phyloP scores from a whole-genome alignment of 2,329 filamentous ascomycete species.

The Fusarium redolens region DNA sequence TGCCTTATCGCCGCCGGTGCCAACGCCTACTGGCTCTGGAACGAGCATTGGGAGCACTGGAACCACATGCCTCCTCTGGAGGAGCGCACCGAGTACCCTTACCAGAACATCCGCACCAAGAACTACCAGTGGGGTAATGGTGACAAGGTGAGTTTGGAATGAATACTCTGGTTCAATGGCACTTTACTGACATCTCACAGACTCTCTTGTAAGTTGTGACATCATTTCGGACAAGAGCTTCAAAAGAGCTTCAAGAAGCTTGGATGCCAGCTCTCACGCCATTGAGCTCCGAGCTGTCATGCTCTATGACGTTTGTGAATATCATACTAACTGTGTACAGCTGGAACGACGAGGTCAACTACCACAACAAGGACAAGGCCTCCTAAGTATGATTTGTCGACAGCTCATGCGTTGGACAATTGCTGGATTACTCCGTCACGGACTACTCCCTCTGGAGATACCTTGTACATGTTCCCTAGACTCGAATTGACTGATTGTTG shows the following conservation, averaged over 20 bases:
- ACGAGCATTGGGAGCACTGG: slow-evolving; percentile 98
- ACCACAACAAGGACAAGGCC: slow-evolving; percentile 91
- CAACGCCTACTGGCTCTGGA: slow-evolving; percentile 94
- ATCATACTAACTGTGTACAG: slow-evolving; percentile 56
- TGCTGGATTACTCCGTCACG: slow-evolving; percentile 44
- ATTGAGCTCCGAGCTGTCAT: background rate
- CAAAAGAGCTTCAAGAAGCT: slow-evolving; percentile 18
- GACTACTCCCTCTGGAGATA: slow-evolving; percentile 44
- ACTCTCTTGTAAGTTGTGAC: slow-evolving; percentile 60
- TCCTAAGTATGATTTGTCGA: slow-evolving; percentile 50
- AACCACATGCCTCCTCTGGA: slow-evolving; percentile 85
- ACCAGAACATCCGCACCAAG: slow-evolving; percentile 97
- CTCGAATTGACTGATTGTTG: slow-evolving; percentile 46
- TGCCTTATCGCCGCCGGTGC: slow-evolving; percentile 75
- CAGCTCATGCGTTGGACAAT: slow-evolving; percentile 38
- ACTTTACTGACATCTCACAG: slow-evolving; percentile 54
- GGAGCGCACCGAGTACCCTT: slow-evolving; percentile 92
- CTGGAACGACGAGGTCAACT: slow-evolving; percentile 97
- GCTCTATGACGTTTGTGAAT: background rate
- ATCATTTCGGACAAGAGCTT: slow-evolving; percentile 1
- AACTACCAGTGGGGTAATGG: slow-evolving; percentile 96
- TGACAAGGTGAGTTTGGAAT: slow-evolving; percentile 77
- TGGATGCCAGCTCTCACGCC: background rate
- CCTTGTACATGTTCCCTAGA: slow-evolving; percentile 51
- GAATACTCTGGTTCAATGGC: background rate